Base-by-base conservation (phyloP, 2,329 filamentous ascomycete genomes). In the Akanthomyces muscarius region DNA sequence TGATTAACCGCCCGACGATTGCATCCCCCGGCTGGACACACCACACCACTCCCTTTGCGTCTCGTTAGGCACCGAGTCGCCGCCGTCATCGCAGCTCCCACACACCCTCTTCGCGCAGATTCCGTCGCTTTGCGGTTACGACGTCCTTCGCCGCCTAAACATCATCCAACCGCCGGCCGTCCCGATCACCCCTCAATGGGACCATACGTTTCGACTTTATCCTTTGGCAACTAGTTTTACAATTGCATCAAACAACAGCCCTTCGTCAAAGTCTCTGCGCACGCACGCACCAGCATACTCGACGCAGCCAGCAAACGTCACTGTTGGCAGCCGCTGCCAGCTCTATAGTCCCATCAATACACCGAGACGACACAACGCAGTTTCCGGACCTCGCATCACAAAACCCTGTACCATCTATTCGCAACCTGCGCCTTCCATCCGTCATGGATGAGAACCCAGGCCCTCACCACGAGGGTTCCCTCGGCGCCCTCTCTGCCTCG, bases 391-490 rank as follows among this genome's bases (percentile, higher is more conserved):
- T 50, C 48, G 18, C 30, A 36, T 54, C 51, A 16, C 25, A 11
- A 18, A 33, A 41, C 42, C 28, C 36, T 7, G 28, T 42, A 38
- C 47, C 8, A 51, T 45, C 28, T 5, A 53, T 36, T 14, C 58
- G 33, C 38, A 13, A 13, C 21, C 14, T 1, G 14, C 58, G 18
- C 28, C 36, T 33, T 47, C 48, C 55, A 54, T 64, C 50, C 58
- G 64, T 59, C 67, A 78, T 78, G 76, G 76, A 78, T 63, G 76
- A 78, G 65, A 75, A 76, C 63, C 69, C 72, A 59, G 75, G 74
- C 57, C 71, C 71, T 65, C 70, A 69, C 56, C 72, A 70, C 64
- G 69, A 73, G 50, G 72, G 71, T 63, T 68, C 70, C 14, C 67
- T 70, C 33, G 70, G 67, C 57, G 69, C 69, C 57, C 65, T 76